Conservation (phyloP, 352 stramenopile species). For the Phytophthora foliorum region DNA sequence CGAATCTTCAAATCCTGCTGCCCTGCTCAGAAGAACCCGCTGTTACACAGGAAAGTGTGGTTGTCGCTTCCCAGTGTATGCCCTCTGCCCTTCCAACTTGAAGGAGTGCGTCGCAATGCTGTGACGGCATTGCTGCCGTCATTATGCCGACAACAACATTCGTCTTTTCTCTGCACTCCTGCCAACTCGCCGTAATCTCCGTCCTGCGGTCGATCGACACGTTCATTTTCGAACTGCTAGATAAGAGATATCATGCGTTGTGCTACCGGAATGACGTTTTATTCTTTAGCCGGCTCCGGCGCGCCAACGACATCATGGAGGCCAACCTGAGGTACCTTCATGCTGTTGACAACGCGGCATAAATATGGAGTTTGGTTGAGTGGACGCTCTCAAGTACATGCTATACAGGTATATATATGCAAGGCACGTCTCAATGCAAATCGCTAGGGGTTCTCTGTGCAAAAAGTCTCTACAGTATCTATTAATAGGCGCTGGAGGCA, state of each 20-base stretch:
- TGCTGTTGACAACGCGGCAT: slow-evolving; percentile 8
- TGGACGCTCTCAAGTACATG: slow-evolving; percentile 23
- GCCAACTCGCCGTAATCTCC: slow-evolving; percentile 14
- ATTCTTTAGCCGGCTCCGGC: not conserved
- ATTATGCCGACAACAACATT: not conserved
- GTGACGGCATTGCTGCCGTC: not conserved
- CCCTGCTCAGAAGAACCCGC: not conserved
- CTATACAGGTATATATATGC: no score
- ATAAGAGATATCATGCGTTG: not conserved
- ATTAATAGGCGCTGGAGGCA: not conserved
- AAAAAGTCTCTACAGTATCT: not conserved
- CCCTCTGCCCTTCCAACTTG: slow-evolving; percentile 6
- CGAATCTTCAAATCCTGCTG: slow-evolving; percentile 28
- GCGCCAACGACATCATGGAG: not conserved
- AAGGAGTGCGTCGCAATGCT: not conserved
- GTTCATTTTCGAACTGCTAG: not conserved
- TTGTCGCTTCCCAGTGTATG: not conserved
- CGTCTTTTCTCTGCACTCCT: not conserved
- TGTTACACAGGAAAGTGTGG: not conserved
- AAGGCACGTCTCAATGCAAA: slow-evolving; percentile 24
- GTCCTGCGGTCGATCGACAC: not conserved
- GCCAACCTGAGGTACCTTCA: not conserved
- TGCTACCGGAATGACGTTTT: not conserved
- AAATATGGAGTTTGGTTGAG: not conserved
- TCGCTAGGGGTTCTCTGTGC: slow-evolving; percentile 10